Percentiles rank a stretch among this genome's conserved stretches.
Conservation (phyloP, 352 stramenopile species). For the Phytophthora quininea region DNA sequence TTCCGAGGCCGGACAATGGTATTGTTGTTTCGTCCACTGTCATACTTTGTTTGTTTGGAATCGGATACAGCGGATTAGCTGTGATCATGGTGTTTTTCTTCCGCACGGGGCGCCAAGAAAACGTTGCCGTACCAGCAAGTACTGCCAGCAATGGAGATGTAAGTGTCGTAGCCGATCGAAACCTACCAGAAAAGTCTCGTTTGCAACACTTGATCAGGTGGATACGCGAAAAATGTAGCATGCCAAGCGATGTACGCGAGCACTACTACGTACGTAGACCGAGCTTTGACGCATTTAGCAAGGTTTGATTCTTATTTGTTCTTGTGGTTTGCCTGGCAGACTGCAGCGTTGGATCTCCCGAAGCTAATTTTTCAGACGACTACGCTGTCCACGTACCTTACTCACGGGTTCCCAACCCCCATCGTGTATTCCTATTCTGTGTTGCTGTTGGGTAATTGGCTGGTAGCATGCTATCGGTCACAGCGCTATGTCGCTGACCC, state of each 20-base stretch:
- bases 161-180: neutral
- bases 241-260: slow-evolving; percentile 26
- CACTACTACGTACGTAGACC: slow-evolving; percentile 28
- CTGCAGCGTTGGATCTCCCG: slow-evolving; percentile 44
- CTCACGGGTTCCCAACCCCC: slow-evolving; percentile 46
- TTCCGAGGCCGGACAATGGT: slow-evolving; percentile 25
- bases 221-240: slow-evolving; percentile 5
- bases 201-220: slow-evolving; percentile 3
- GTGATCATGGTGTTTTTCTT: slow-evolving; percentile 37
- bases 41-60: slow-evolving; percentile 37
- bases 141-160: neutral
- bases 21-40: slow-evolving; percentile 31
- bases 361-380: slow-evolving; percentile 59
- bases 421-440: slow-evolving; percentile 47
- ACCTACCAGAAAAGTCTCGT: neutral
- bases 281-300: neutral
- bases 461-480: slow-evolving; percentile 55
- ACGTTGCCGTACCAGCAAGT: neutral
- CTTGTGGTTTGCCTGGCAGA: slow-evolving; percentile 33
- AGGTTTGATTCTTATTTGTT: neutral
- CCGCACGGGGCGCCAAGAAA: slow-evolving; percentile 7
- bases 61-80: slow-evolving; percentile 41
- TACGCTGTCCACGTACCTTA: slow-evolving; percentile 48
- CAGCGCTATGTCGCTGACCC: slow-evolving; percentile 42
- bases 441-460: slow-evolving; percentile 49